Percentiles rank a stretch among this genome's conserved stretches.
Conservation (phyloP, 2,329 filamentous ascomycete genomes). For the Paecilomyces niveus region DNA sequence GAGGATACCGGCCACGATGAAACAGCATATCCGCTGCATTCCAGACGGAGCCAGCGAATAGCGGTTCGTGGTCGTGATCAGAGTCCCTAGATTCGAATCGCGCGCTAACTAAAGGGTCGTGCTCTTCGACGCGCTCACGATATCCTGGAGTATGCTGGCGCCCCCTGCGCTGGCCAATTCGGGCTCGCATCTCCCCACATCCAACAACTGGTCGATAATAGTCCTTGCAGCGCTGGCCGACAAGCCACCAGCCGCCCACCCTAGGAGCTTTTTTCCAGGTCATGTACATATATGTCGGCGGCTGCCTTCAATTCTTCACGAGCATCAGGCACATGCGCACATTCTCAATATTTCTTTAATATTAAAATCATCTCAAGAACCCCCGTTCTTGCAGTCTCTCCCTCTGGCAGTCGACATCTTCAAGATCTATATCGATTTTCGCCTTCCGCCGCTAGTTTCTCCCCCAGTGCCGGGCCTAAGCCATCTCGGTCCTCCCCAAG, state of each 20-base stretch:
- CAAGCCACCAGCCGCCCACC: constrained; percentile 8
- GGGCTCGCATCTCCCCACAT: constrained; percentile 8
- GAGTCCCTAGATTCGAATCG: constrained; percentile 1
- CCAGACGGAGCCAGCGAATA: not conserved
- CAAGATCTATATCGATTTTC: constrained; percentile 7
- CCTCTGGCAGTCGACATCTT: not conserved
- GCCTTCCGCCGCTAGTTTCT: constrained; percentile 5
- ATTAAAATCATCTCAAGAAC: not conserved
- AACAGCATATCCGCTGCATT: not conserved
- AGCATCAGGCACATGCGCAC: constrained; percentile 24
- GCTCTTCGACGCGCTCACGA: not conserved
- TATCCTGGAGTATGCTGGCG: constrained; percentile 1
- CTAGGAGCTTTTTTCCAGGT: not conserved
- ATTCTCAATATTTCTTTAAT: constrained; percentile 4
- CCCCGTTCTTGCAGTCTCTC: not conserved
- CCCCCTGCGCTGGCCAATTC: constrained; percentile 10
- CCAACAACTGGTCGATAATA: constrained; percentile 10
- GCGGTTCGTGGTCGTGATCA: not conserved
- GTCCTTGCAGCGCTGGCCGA: constrained; percentile 12
- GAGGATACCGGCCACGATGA: not conserved
- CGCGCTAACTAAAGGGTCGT: constrained; percentile 2
- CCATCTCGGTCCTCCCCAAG: constrained; percentile 3
- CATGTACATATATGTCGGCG: constrained; percentile 21
- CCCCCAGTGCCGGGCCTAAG: constrained; percentile 6
- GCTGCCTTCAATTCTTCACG: constrained; percentile 23